Evolutionary conservation across 2,329 filamentous ascomycete genomes (phyloP), one percentile per base, ranked within the genome.

Genomic region (Parastagonospora avenae): DNA sequence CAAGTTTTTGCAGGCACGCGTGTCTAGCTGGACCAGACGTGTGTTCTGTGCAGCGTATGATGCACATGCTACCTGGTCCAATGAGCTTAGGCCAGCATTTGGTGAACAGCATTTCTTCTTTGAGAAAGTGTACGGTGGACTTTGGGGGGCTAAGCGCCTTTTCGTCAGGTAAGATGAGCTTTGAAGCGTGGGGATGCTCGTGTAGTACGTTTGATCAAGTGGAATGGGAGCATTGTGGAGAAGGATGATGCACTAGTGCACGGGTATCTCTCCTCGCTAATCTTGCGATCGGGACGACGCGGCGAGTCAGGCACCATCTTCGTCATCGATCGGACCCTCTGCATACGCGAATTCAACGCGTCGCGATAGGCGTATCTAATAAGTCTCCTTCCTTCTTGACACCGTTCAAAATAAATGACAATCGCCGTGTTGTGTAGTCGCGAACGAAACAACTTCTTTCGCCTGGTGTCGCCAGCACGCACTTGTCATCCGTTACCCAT

Each of bases 281-380:
- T 63, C 60, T 58, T 30, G 46, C 60, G 60, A 63, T 65, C 60
- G 57, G 37, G 48, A 58, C 31, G 54, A 46, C 52, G 51, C 52
- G 51, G 50, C 54, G 56, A 60, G 63, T 42, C 52, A 63, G 59
- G 64, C 40, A 63, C 62, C 36, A 64, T 54, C 24, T 61, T 58
- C 63, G 63, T 67, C 63, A 67, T 67, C 48, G 64, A 68, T 68
- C 65, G 63, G 52, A 48, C 50, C 44, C 47, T 42, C 45, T 14
- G 48, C 38, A 7, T 29, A 55, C 60, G 53, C 56, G 57, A 57
- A 28, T 42, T 36, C 19, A 36, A 52, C 59, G 59, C 59, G 57
- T 57, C 52, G 37, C 40, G 32, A 30, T 24, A 3, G 3, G 19
- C 19, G 19, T 38, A 29, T 16, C n/a, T 32, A 11, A 4, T 33